Evolutionary conservation across 2,329 filamentous ascomycete genomes (phyloP).

Genomic region (Aspergillus glaucus): DNA sequence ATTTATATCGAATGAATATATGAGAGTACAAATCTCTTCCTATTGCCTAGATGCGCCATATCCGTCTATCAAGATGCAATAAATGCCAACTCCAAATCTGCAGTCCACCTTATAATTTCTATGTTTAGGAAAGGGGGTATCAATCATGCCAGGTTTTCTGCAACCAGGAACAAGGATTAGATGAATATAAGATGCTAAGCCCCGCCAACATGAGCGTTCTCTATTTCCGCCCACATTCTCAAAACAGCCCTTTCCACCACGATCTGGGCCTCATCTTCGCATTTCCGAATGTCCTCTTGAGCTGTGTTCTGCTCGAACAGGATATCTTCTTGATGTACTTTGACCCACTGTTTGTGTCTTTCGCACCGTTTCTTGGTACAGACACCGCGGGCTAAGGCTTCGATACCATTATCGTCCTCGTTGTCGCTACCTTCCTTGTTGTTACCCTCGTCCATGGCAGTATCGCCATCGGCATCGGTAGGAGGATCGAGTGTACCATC

Average conservation of each 20-base stretch:
- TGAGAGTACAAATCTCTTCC: background rate
- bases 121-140: slow-evolving; percentile 19
- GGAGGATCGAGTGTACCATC: slow-evolving; percentile 30
- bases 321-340: slow-evolving; percentile 41
- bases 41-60: background rate
- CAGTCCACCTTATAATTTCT: background rate
- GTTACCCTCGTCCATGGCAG: slow-evolving; percentile 27
- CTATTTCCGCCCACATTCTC: slow-evolving; percentile 33
- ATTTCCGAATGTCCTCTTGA: slow-evolving; percentile 32
- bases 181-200: slow-evolving; percentile 1
- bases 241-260: slow-evolving; percentile 41
- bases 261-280: slow-evolving; percentile 35
- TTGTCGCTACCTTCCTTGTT: slow-evolving; percentile 24
- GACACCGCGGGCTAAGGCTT: slow-evolving; percentile 32
- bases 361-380: slow-evolving; percentile 45
- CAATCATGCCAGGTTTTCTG: slow-evolving; percentile 10
- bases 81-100: background rate
- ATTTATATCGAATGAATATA: background rate
- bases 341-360: slow-evolving; percentile 43
- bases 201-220: slow-evolving; percentile 16
- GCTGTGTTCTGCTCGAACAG: slow-evolving; percentile 37
- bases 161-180: background rate
- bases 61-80: slow-evolving; percentile 4
- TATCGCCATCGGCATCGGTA: slow-evolving; percentile 29
- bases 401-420: background rate